Base-by-base conservation (phyloP, 2,329 filamentous ascomycete species). In the Alternaria consortialis region DNA sequence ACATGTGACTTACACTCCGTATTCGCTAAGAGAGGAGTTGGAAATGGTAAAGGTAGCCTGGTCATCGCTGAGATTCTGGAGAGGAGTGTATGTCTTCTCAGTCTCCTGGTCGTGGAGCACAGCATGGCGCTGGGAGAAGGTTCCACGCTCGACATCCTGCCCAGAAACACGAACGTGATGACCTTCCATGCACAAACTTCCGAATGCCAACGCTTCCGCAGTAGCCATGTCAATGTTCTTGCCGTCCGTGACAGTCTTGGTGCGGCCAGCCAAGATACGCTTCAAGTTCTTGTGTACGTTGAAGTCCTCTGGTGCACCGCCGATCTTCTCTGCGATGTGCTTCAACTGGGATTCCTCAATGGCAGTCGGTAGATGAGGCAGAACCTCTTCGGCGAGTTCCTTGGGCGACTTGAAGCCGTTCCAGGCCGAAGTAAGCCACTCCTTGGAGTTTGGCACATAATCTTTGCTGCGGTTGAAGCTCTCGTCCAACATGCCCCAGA, bases 391-490 rank as follows among this genome's bases (percentile, higher is more conserved):
- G 32, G 94, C 94, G 65, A 99, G 86, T 82, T 99, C 95, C 85
- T 97, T 98, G 74, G 95, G 95, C 32, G 94, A 97, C 85, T 98
- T 98, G 89, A 99, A 98, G 65, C 94, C 94, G 83, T 99, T 97
- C 95, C 95, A 99, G 58, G 95, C 94, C 53, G 94, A 97, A 8
- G 95, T 98, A 71, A 97, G 89, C 95, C 95, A 99, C 82, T 99
- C 95, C 84, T 97, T 97, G 68, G 94, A 92, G 40, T 92, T 96
- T 46, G 95, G 93, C 80, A 94, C 91, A 82, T 99, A 99, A 75
- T 99, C 94, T 83, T 96, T 98, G 82, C 94, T 97, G 82, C 94
- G 93, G 74, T 93, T 87, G 81, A 98, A 99, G 83, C 93, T 97
- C 80, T 98, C 94, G 77, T 97, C 94, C 59, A 99, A 86, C 94